These are phyloP conservation scores for Dalbergia oliveri DNA, from an alignment of 306 rosid species.

Conservation along the genomic window DNA sequence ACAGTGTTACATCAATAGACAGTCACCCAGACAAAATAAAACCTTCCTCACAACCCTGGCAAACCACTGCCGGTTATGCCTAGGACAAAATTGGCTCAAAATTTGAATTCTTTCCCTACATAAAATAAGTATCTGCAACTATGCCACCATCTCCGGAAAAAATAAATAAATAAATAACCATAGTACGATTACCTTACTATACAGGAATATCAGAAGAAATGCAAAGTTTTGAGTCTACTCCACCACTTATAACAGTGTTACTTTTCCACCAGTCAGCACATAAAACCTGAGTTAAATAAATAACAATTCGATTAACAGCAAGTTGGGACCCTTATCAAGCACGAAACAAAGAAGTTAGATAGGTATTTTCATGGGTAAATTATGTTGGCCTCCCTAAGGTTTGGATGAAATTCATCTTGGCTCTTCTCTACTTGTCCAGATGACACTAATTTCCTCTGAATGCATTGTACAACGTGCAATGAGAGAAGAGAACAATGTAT, in stretches of 20 bases:
- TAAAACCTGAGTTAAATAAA: constrained; percentile 64
- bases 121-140: constrained; percentile 4
- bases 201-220: constrained; percentile 76
- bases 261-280: constrained; percentile 96
- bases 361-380: not conserved
- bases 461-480: too few relatives aligned
- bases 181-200: constrained; percentile 42
- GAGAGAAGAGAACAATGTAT: too few relatives aligned
- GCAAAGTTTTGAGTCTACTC: constrained; percentile 85
- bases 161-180: not conserved
- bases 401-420: too few relatives aligned
- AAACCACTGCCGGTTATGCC: not conserved
- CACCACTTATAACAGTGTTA: constrained; percentile 82
- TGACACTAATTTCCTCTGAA: too few relatives aligned
- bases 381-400: too few relatives aligned
- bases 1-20: constrained; percentile 26
- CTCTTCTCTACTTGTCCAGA: too few relatives aligned
- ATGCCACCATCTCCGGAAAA: not conserved
- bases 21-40: not conserved
- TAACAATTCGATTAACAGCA: constrained; percentile 14
- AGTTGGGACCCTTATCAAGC: not conserved
- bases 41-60: constrained; percentile 12
- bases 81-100: constrained; percentile 46
- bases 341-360: constrained; percentile 10
- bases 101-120: not conserved